Evolutionary conservation across 306 rosid genomes (phyloP).

Genomic region (Astragalus membranaceus): DNA sequence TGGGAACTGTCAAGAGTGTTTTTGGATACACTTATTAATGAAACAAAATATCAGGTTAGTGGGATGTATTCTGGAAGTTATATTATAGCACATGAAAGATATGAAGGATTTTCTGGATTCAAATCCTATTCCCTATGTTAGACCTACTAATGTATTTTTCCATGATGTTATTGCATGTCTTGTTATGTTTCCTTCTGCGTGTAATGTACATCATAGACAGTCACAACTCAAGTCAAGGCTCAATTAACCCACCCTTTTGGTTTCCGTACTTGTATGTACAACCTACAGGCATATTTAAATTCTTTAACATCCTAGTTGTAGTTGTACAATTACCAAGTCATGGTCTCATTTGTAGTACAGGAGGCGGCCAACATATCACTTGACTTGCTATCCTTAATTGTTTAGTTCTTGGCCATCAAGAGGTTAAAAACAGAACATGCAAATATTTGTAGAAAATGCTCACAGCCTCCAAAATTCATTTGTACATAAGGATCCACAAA

Average conservation of each 20-base stretch:
- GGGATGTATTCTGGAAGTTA: constrained; percentile 11
- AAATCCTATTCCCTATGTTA: neutral
- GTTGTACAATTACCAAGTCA: neutral
- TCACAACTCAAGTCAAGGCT: neutral
- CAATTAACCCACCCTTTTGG: neutral
- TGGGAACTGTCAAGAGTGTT: constrained; percentile 82
- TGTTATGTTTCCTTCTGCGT: constrained; percentile 5
- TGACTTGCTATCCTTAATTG: neutral
- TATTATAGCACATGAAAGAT: constrained; percentile 8
- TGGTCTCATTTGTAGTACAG: neutral
- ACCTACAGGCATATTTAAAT: neutral
- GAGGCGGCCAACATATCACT: neutral
- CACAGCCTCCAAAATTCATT: constrained; percentile 10
- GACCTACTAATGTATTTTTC: constrained; percentile 10
- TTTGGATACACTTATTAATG: constrained; percentile 68
- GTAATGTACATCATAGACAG: neutral
- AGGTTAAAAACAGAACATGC: neutral
- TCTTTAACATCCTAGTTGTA: constrained; percentile 5
- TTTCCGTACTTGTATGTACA: neutral
- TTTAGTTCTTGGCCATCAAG: neutral
- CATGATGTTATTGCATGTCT: neutral
- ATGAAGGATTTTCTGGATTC: constrained; percentile 3
- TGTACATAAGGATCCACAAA: neutral
- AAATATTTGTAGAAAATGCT: neutral
- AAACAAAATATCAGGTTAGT: constrained; percentile 63